Evolutionary conservation across 177 flowering plant species (phyloP), one percentile per base, ranked within the genome.

Genomic region (Tripterygium wilfordii): DNA sequence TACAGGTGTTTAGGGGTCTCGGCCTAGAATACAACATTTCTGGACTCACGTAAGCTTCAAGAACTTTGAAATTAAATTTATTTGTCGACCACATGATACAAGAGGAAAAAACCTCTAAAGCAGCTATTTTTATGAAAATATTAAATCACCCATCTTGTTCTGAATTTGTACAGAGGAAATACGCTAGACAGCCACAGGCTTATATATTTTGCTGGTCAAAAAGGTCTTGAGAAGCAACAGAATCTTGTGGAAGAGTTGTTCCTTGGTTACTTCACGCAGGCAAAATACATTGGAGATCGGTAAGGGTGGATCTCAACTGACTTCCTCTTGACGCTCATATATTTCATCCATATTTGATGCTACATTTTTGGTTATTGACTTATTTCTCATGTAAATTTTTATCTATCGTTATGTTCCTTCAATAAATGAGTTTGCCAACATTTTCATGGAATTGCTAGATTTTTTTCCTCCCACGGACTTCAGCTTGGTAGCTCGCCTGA

Each of bases 171-270:
- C 87, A 91, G 98, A 62, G 98, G 98, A 53, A 85, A 63, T 53
- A 75, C 85, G 45, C 35, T 88, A 38, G 95, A 92, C 32, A 86
- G 98, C 66, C 98, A 92, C 65, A 80, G 94, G 67, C 78, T 88
- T 43, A 71, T 92, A 50, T 65, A 71, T 49, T 77, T 70, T 66
- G 90, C 96, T 36, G 94, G 82, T 31, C 58, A 65, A 30, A 87
- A 88, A 53, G 83, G 82, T 42, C 42, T 58, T 30, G 82, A 83
- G 45, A 92, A 86, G 80, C 96, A 92, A 56, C 80, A 86, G 61
- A 59, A 76, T 45, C 89, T 92, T 50, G 87, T 72, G 43, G 96
- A 92, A 58, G 96, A 88, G 63, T 61, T 92, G 22, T 59, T 45
- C 49, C 62, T 78, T 54, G 92, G 88, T 47, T 92, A 86, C 71